A percentile compares a stretch with the other conserved stretches of the same genome.
These are phyloP conservation scores for Diaporthe aspalathi DNA, from an alignment of 2,329 filamentous ascomycete genomes.

Conservation along the genomic window DNA sequence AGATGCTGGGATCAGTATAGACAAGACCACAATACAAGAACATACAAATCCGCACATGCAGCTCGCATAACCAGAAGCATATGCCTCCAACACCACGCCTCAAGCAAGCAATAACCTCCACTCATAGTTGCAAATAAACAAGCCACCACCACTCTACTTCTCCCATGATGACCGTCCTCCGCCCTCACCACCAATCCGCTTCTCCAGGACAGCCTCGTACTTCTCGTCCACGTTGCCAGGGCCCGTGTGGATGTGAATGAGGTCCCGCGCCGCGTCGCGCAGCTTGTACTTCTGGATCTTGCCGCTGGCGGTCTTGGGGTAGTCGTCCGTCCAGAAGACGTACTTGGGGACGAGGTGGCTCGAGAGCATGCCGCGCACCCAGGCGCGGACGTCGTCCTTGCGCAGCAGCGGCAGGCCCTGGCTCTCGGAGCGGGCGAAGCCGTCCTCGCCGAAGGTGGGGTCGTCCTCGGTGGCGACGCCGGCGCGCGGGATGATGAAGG, in stretches of 20 bases:
- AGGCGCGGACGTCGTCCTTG: constrained; percentile 71
- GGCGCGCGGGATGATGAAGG: constrained; percentile 75
- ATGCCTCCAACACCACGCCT: constrained; percentile 22
- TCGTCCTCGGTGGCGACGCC: constrained; percentile 48
- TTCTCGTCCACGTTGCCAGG: constrained; percentile 22
- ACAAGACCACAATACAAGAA: background rate
- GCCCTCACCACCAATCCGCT: background rate
- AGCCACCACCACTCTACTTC: background rate
- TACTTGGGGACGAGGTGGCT: constrained; percentile 87
- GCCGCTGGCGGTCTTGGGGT: constrained; percentile 93
- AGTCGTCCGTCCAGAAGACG: constrained; percentile 87
- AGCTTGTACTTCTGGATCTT: constrained; percentile 97
- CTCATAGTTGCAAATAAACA: too few relatives aligned
- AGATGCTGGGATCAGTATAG: background rate
- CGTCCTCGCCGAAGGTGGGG: constrained; percentile 40
- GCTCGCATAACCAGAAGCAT: background rate
- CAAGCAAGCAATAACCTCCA: background rate
- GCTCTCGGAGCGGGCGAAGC: constrained; percentile 39
- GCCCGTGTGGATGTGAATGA: constrained; percentile 42
- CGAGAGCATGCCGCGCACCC: constrained; percentile 76
- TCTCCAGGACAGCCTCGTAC: constrained; percentile 30
- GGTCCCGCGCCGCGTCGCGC: constrained; percentile 68
- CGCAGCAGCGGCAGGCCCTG: constrained; percentile 52
- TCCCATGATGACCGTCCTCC: background rate
- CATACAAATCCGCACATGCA: background rate